Percentiles rank a stretch among this genome's conserved stretches.
Evolutionary conservation across 1,284 basidiomycete genomes (phyloP).

Genomic region (Sparassis latifolia): DNA sequence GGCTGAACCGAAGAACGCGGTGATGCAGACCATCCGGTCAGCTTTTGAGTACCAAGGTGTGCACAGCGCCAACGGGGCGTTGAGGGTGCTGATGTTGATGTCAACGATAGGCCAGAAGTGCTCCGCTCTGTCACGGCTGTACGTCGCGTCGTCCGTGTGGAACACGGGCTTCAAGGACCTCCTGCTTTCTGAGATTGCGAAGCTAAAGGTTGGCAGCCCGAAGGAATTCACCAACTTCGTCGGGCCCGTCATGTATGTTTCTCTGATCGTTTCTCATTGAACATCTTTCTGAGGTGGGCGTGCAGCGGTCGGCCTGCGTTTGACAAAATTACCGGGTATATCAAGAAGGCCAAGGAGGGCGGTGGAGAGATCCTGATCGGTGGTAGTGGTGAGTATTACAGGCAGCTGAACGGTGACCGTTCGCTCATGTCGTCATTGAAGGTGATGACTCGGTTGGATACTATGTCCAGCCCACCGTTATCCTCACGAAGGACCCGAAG

Average conservation of each 20-base stretch:
- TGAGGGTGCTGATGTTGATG: too few relatives aligned
- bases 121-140: slow-evolving; percentile 88
- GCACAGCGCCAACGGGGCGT: background rate
- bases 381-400: slow-evolving; percentile 53
- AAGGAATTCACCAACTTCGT: slow-evolving; percentile 84
- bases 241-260: slow-evolving; percentile 88
- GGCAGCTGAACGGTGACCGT: background rate
- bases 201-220: slow-evolving; percentile 82
- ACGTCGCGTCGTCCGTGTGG: slow-evolving; percentile 89
- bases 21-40: slow-evolving; percentile 81
- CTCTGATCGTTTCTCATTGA: background rate
- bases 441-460: slow-evolving; percentile 90
- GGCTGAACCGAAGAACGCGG: slow-evolving; percentile 85
- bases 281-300: too few relatives aligned
- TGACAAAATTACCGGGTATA: slow-evolving; percentile 83
- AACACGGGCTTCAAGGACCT: slow-evolving; percentile 81
- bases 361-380: slow-evolving; percentile 89
- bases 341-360: slow-evolving; percentile 83
- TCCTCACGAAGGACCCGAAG: slow-evolving; percentile 88
- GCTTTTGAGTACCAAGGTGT: slow-evolving; percentile 96
- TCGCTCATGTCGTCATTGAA: slow-evolving; percentile 17
- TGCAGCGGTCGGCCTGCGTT: slow-evolving; percentile 73
- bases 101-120: slow-evolving; percentile 80
- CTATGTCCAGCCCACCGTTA: slow-evolving; percentile 93
- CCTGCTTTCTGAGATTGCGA: slow-evolving; percentile 68